These are phyloP conservation scores for Phalaenopsis aphrodite DNA, from an alignment of 106 monocot genomes.

Conservation along the genomic window DNA sequence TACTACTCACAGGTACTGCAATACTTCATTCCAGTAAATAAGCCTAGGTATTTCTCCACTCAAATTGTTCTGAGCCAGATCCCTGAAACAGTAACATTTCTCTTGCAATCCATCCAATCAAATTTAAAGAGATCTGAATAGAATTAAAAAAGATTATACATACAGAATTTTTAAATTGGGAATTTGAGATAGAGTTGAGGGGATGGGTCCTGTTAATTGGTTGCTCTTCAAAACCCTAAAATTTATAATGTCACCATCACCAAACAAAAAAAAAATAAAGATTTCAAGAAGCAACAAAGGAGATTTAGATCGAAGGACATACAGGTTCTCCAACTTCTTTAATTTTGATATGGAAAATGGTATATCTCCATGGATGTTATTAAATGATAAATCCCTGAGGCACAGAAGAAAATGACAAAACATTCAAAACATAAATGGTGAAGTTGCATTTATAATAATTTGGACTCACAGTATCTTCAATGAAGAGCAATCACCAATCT, in stretches of 20 bases:
- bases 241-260: not conserved
- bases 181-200: constrained; percentile 91
- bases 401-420: not conserved
- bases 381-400: constrained; percentile 77
- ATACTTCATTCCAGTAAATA: constrained; percentile 97
- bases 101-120: not conserved
- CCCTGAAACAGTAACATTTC: constrained; percentile 29
- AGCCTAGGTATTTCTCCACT: constrained; percentile 90
- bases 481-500: constrained; percentile 83
- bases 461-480: constrained; percentile 58
- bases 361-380: constrained; percentile 83
- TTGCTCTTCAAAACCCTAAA: constrained; percentile 85
- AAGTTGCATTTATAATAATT: not conserved
- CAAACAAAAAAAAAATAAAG: not conserved
- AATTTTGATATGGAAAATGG: constrained; percentile 92
- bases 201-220: constrained; percentile 73
- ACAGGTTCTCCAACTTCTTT: constrained; percentile 81
- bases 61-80: constrained; percentile 85
- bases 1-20: constrained; percentile 76
- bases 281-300: not conserved
- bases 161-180: constrained; percentile 90
- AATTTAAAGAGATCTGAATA: not conserved
- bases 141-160: constrained; percentile 12
- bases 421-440: not conserved
- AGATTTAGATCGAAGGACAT: constrained; percentile 11